These are phyloP conservation scores for Solanum megistacrolobum DNA, from an alignment of 257 asterid species.

Conservation along the genomic window DNA sequence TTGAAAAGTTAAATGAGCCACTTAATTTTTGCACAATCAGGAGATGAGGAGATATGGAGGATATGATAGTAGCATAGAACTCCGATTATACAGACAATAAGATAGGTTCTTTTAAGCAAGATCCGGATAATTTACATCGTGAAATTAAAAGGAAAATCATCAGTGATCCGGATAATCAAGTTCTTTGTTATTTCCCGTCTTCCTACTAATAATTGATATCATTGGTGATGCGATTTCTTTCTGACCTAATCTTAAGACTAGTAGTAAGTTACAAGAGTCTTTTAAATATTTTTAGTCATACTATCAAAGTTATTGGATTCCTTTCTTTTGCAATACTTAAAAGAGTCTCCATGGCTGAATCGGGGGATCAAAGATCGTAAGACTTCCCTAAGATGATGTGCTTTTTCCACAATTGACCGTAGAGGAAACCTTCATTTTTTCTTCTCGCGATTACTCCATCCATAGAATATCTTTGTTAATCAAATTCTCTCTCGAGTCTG, in stretches of 20 bases:
- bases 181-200: background rate
- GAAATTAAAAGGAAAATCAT: background rate
- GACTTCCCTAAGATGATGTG: background rate
- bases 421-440: background rate
- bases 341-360: background rate
- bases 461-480: background rate
- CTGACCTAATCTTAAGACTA: background rate
- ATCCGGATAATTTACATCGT: background rate
- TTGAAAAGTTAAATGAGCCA: background rate
- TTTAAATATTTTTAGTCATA: background rate
- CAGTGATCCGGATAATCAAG: background rate
- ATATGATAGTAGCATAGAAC: background rate
- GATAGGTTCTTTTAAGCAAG: background rate
- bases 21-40: background rate
- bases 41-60: slow-evolving; percentile 1
- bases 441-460: background rate
- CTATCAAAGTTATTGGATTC: background rate
- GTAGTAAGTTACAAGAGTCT: background rate
- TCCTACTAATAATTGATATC: background rate
- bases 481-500: background rate
- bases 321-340: background rate
- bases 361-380: background rate
- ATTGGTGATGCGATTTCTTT: background rate
- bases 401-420: background rate
- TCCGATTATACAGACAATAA: background rate